These are phyloP conservation scores for Suillus spraguei DNA, from an alignment of 768 basidiomycete species.

Conservation along the genomic window DNA sequence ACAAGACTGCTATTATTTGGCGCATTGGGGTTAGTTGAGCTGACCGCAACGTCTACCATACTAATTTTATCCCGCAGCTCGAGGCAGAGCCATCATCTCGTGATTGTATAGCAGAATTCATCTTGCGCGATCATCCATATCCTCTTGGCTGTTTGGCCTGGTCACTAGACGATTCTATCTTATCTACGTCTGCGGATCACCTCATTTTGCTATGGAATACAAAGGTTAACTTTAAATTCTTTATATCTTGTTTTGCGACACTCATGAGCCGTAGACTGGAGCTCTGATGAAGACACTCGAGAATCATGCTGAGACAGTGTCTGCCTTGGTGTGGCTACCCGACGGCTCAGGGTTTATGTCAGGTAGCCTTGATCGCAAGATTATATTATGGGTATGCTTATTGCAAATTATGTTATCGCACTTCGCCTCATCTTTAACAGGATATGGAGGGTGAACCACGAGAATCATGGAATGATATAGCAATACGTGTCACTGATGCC, in stretches of 20 bases:
- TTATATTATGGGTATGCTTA: slow-evolving; percentile 76
- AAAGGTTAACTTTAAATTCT: slow-evolving; percentile 54
- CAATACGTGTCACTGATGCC: slow-evolving; percentile 86
- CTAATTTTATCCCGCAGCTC: slow-evolving; percentile 35
- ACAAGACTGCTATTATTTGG: slow-evolving; percentile 91
- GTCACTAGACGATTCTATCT: slow-evolving; percentile 85
- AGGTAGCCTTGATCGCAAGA: slow-evolving; percentile 82
- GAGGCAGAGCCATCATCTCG: slow-evolving; percentile 52
- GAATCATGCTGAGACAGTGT: slow-evolving; percentile 81
- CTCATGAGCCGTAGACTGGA: slow-evolving; percentile 61
- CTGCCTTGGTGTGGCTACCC: slow-evolving; percentile 85
- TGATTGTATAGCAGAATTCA: slow-evolving; percentile 60
- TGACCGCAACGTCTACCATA: slow-evolving; percentile 19
- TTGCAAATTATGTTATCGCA: slow-evolving; percentile 14
- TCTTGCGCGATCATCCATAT: slow-evolving; percentile 77
- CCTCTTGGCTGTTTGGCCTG: slow-evolving; percentile 84
- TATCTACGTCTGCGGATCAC: slow-evolving; percentile 84
- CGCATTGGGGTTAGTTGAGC: slow-evolving; percentile 64
- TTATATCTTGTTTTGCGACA: slow-evolving; percentile 11
- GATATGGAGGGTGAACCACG: slow-evolving; percentile 71
- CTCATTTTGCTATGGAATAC: slow-evolving; percentile 89
- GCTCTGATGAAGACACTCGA: slow-evolving; percentile 63
- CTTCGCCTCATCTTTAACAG: slow-evolving; percentile 43
- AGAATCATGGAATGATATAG: slow-evolving; percentile 67
- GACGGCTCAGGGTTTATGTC: slow-evolving; percentile 91